These are phyloP conservation scores for Pleodorina starrii DNA, from an alignment of 139 green algal species.

Conservation along the genomic window DNA sequence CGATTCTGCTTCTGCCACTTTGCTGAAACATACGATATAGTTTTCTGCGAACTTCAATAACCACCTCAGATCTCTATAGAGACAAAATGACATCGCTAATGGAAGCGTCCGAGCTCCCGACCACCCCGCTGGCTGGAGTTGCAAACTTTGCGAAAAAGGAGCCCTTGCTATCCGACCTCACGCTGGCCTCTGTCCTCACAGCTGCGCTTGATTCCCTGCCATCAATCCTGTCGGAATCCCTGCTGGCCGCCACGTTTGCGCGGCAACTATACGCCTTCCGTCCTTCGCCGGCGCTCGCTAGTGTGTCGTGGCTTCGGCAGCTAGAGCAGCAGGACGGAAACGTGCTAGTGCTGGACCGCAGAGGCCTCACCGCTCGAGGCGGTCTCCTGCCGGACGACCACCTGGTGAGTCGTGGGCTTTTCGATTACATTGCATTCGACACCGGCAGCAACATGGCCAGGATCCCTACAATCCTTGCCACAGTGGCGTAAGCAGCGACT, in stretches of 20 bases:
- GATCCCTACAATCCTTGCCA: too few species aligned
- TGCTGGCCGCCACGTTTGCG: not conserved
- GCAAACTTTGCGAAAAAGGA: not conserved
- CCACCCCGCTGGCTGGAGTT: too few species aligned
- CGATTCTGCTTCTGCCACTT: too few species aligned
- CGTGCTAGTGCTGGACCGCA: slow-evolving; percentile 5
- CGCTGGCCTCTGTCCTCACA: not conserved
- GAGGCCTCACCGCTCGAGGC: not conserved
- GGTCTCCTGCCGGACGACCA: slow-evolving; percentile 26
- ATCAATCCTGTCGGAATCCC: not conserved
- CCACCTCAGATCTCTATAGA: too few species aligned
- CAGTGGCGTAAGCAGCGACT: too few species aligned
- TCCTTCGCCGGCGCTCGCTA: not conserved
- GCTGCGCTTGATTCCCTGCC: not conserved
- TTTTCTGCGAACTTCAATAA: too few species aligned
- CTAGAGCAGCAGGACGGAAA: not conserved
- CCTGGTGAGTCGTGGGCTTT: slow-evolving; percentile 19
- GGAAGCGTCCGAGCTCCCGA: not conserved
- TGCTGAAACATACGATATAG: too few species aligned
- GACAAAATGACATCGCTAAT: slow-evolving; percentile 9
- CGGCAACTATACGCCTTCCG: not conserved
- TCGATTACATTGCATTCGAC: too few species aligned
- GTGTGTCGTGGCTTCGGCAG: not conserved
- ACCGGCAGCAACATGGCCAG: too few species aligned
- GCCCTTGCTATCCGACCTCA: not conserved